Conservation (phyloP, 495 filamentous ascomycete genomes). For the Mytilinidion resinicola region DNA sequence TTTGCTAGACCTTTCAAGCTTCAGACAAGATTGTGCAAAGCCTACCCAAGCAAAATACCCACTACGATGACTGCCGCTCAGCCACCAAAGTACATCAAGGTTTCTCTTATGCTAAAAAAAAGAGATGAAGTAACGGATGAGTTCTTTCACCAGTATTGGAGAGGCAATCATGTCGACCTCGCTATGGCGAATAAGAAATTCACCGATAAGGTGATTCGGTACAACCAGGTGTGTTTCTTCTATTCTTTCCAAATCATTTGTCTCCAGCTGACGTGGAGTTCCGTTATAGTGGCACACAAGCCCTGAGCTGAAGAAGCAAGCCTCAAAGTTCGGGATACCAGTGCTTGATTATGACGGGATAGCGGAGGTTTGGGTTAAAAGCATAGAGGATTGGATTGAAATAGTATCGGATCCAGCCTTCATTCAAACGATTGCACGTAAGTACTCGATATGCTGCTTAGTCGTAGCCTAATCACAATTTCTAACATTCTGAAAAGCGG, state of each 20-base stretch:
- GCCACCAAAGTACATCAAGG: constrained; percentile 4
- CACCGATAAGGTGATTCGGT: constrained; percentile 15
- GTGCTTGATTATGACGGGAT: constrained; percentile 27
- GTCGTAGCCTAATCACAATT: too few relatives aligned
- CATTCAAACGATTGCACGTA: constrained; percentile 10
- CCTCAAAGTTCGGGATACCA: constrained; percentile 17
- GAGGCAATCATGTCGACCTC: constrained; percentile 21
- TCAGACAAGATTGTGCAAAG: too few relatives aligned
- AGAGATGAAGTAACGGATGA: constrained; percentile 21
- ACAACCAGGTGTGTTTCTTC: constrained; percentile 18
- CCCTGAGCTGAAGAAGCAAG: constrained; percentile 12
- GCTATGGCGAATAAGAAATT: constrained; percentile 25
- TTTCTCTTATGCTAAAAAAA: constrained; percentile 23
- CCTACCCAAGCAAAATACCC: too few relatives aligned
- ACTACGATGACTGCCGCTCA: too few relatives aligned
- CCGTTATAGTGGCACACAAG: constrained; percentile 19
- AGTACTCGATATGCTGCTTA: too few relatives aligned
- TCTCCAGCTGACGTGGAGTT: neutral
- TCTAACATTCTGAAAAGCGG: neutral
- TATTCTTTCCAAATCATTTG: neutral
- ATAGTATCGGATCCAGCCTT: constrained; percentile 21
- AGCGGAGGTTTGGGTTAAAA: constrained; percentile 27
- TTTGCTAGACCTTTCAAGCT: too few relatives aligned
- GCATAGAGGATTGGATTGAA: constrained; percentile 24
- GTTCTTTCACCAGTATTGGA: constrained; percentile 25